Conservation (phyloP, 306 rosid genomes). For the Vigna radiata region DNA sequence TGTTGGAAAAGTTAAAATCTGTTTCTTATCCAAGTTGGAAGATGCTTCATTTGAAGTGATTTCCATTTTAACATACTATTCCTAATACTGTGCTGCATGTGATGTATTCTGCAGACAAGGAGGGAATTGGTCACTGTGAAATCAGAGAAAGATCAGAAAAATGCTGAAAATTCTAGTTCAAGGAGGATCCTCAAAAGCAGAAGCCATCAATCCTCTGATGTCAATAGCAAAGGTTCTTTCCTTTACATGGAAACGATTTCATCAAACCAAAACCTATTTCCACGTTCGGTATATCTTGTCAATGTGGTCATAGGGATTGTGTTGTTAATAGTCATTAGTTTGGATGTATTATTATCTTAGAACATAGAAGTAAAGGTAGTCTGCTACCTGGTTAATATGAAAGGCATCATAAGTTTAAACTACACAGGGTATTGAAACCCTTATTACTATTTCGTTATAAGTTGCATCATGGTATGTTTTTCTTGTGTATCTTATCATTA, state of each 20-base stretch:
- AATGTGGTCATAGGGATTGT: constrained; percentile 41
- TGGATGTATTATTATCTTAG: constrained; percentile 48
- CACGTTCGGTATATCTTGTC: constrained; percentile 46
- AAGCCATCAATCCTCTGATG: constrained; percentile 29
- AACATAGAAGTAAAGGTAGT: constrained; percentile 31
- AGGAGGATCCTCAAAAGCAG: constrained; percentile 24
- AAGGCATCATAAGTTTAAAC: no score
- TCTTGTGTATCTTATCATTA: no score
- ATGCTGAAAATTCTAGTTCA: constrained; percentile 33
- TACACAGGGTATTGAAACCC: no score
- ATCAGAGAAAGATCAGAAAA: constrained; percentile 15
- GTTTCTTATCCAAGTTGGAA: constrained; percentile 5
- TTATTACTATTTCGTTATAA: no score
- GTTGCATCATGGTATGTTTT: no score
- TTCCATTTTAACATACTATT: constrained; percentile 1
- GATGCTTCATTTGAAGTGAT: constrained; percentile 27
- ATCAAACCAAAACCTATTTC: constrained; percentile 39
- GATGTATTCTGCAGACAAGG: constrained; percentile 51
- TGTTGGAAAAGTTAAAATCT: neutral
- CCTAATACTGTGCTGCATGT: constrained; percentile 24
- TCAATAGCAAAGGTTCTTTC: constrained; percentile 42
- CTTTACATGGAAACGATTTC: constrained; percentile 41
- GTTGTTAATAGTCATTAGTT: constrained; percentile 43
- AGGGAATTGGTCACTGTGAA: neutral
- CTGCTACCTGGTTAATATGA: neutral